phyloP scores from a whole-genome alignment of 1,284 basidiomycete genomes.

The Coniophora puteana region DNA sequence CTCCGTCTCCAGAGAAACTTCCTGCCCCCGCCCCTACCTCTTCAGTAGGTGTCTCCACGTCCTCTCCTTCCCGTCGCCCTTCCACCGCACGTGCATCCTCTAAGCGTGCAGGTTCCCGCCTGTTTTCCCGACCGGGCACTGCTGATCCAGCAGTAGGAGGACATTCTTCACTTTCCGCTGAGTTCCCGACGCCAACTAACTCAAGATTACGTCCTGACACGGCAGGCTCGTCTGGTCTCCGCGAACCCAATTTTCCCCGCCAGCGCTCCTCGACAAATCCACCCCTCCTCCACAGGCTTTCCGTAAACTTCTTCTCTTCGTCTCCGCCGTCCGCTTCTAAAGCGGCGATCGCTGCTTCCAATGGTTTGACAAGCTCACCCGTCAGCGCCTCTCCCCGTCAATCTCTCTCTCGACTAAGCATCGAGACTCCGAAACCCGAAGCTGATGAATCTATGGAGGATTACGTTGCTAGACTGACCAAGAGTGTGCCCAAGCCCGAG shows the following conservation, averaged over 20 bases:
- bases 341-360: slow-evolving; percentile 22
- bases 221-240: no score
- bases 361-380: slow-evolving; percentile 25
- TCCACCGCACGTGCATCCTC: slow-evolving; percentile 26
- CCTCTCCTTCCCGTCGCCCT: slow-evolving; percentile 18
- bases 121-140: no score
- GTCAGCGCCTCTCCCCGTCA: slow-evolving; percentile 40
- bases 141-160: no score
- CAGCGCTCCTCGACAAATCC: slow-evolving; percentile 68
- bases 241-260: slow-evolving; percentile 29
- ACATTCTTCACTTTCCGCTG: no score
- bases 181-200: no score
- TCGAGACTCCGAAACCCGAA: slow-evolving; percentile 48
- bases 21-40: slow-evolving; percentile 14
- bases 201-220: no score
- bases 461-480: slow-evolving; percentile 64
- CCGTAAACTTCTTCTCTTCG: slow-evolving; percentile 61
- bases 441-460: slow-evolving; percentile 66
- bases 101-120: slow-evolving; percentile 14
- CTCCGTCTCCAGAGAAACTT: slow-evolving; percentile 10
- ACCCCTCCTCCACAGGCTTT: slow-evolving; percentile 65
- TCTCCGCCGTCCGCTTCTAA: slow-evolving; percentile 33
- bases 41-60: no score
- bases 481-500: slow-evolving; percentile 70
- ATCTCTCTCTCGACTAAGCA: slow-evolving; percentile 41